These are phyloP conservation scores for Gossypium arboreum DNA, from an alignment of 345 rosid species.

Conservation along the genomic window DNA sequence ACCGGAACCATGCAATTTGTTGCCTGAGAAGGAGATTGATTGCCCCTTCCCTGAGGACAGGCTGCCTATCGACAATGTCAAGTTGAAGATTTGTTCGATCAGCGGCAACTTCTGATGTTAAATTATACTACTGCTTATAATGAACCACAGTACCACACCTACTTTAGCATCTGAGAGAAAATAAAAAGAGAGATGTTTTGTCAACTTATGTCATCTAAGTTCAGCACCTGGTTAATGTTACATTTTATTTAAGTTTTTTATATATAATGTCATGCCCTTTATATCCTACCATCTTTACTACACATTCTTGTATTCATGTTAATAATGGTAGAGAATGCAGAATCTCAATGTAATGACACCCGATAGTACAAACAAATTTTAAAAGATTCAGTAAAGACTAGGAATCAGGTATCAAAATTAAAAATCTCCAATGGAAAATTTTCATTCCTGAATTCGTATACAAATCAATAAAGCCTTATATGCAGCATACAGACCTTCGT, in stretches of 20 bases:
- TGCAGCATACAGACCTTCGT: not conserved
- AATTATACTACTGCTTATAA: not conserved
- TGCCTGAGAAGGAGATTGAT: slow-evolving; percentile 38
- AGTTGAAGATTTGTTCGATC: slow-evolving; percentile 38
- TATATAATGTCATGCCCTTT: not conserved
- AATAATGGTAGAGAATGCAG: not conserved
- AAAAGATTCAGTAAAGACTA: not conserved
- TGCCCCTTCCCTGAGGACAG: slow-evolving; percentile 54
- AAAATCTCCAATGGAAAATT: not conserved
- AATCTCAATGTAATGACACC: not conserved
- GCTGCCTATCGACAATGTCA: slow-evolving; percentile 55
- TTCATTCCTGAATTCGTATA: not conserved
- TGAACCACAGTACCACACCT: no score
- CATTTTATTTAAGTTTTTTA: no score
- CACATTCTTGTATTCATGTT: no score
- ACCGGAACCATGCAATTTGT: slow-evolving; percentile 46
- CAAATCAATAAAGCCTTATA: not conserved
- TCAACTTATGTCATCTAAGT: no score
- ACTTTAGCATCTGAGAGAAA: no score
- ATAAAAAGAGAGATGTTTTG: no score
- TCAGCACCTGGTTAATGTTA: no score
- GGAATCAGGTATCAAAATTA: not conserved
- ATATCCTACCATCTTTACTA: not conserved
- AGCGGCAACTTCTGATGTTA: not conserved
- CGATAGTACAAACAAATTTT: not conserved